Base-by-base conservation (phyloP, 176 grass and related monocot species). In the Canna indica region DNA sequence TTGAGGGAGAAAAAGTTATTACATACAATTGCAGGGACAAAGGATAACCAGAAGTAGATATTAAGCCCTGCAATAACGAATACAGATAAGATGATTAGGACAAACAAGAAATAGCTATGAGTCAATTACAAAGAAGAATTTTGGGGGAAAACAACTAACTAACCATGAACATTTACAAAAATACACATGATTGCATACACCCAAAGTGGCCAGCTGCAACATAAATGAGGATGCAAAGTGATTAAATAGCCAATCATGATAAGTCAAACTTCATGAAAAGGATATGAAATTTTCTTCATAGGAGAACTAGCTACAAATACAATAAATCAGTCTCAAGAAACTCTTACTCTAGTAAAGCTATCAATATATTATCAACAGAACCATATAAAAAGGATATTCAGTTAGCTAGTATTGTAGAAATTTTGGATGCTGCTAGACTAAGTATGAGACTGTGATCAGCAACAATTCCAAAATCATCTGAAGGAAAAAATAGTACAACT, bases 31-130 rank as follows among this genome's bases (percentile, higher is more conserved):
- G 76, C 86, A 77, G 86, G 93, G 70, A 77, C 63, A 64, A 92
- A 97, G 44, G 93, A 90, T 70, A 97, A 71, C 93, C 88, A 97
- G 79, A 97, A 97, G 77, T 97, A 97, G 83, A 97, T 92, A 83
- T 97, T 97, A 74, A 97, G 80, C 79, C 93, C 93, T 97, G 46
- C 35, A 88, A 59, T 81, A 36, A 74, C 69, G 45, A 44, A 84
- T 34, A 69, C 31, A 4, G 54, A 26, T 14, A 39, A 61, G 31
- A 65, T 32, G 12, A 68, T 27, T 27, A 22, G 12, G 28, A 17
- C 17, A 30, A 68, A 77, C 39, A 36, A 3, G 28, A 18, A 58
- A 7, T 12, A 27, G 35, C 15, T 22, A 28, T 75, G 27, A 24
- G 63, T 32, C 36, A 72, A 38, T 25, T 35, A 16, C 13, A 14